Evolutionary conservation across 345 rosid genomes (phyloP), one percentile per base, ranked within the genome.

Genomic region (Moricandia moricandioides): DNA sequence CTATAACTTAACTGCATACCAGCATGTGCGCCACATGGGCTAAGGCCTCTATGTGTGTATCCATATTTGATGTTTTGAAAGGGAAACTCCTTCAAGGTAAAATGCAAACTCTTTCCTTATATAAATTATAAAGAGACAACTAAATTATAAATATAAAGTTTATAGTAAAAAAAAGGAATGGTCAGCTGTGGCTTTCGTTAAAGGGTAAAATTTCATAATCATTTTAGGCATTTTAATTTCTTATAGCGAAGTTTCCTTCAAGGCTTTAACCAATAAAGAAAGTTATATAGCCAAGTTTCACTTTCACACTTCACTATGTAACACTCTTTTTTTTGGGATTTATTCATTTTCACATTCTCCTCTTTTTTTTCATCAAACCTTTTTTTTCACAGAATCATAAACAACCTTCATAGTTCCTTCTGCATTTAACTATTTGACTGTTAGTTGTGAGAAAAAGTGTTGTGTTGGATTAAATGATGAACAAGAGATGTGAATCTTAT

Each of bases 401-500:
- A 62, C 59, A 17, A 62, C 14, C 18, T 4, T 35, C 71, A 65
- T 17, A 16, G 43, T 39, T 72, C 40, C 40, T 63, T 72, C 9
- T 56, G 6, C 73, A 75, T 51, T 62, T 69, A 47, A 51, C 63
- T n/a, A 47, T 47, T 47, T n/a, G 8, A 11, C 51, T 12, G 30
- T 31, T 71, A 17, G 4, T 37, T 62, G 34, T 18, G 26, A 37
- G 13, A 34, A 34, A 34, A 47, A n/a, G 13, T 0, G 7, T 62
- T 67, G 37, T 26, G 49, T 10, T 27, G 27, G 2, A 16, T 7
- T 61, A 1, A 39, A 63, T 4, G 51, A 70, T 45, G 80, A 63
- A 33, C 5, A 69, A 54, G 70, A 62, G 37, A 76, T 51, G 69
- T 76, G 76, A 70, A 58, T 65, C 63, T 71, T 64, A 61, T 73